These are phyloP conservation scores for Cyberlindnera misumaiensis DNA, from an alignment of 805 yeast genomes.

Conservation along the genomic window DNA sequence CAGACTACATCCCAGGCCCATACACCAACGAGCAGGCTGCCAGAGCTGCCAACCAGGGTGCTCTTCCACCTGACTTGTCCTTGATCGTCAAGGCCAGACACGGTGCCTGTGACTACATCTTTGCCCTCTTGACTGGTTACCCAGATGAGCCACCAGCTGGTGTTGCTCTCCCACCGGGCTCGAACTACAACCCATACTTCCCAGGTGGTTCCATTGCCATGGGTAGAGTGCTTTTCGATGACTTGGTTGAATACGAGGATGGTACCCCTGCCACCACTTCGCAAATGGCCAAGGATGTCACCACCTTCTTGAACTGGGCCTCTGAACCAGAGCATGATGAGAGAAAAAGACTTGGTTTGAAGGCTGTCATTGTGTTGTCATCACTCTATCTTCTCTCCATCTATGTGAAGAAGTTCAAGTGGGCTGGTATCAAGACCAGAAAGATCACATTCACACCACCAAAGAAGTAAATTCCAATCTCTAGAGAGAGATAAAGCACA, in stretches of 20 bases:
- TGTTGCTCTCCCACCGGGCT: constrained; percentile 83
- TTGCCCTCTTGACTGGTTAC: constrained; percentile 93
- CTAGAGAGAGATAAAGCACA: neutral
- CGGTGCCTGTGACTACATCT: constrained; percentile 94
- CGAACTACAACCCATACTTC: constrained; percentile 99
- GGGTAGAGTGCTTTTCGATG: constrained; percentile 98
- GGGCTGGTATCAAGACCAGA: constrained; percentile 94
- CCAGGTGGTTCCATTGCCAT: constrained; percentile 99
- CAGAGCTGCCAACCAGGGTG: constrained; percentile 99
- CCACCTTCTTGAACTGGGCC: constrained; percentile 95
- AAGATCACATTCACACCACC: constrained; percentile 92
- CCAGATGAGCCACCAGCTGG: constrained; percentile 99
- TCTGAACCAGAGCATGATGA: constrained; percentile 98
- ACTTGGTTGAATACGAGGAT: constrained; percentile 95
- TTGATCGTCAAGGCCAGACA: constrained; percentile 98
- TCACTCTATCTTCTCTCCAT: constrained; percentile 75
- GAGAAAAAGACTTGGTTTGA: constrained; percentile 93
- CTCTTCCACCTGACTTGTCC: constrained; percentile 96
- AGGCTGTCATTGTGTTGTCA: constrained; percentile 77
- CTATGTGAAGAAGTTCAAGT: constrained; percentile 96
- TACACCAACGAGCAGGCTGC: constrained; percentile 98
- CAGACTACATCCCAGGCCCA: constrained; percentile 92
- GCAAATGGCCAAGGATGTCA: constrained; percentile 98
- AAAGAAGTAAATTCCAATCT: constrained; percentile 43
- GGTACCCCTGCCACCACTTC: constrained; percentile 98